Evolutionary conservation across 2,329 filamentous ascomycete genomes (phyloP).

Genomic region (Cercospora sesami): DNA sequence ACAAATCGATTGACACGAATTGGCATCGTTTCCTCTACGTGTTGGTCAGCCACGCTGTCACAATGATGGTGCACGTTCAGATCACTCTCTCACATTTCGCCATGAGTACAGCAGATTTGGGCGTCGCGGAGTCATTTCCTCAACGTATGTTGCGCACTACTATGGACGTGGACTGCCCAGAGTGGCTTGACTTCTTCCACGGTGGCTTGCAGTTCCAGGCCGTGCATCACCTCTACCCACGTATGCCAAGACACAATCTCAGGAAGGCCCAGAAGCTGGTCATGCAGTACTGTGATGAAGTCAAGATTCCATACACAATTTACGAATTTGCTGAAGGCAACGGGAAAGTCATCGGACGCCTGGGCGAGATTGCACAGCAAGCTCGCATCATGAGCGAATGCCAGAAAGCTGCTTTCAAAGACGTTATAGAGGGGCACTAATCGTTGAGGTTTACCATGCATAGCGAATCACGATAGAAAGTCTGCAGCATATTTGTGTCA

Average conservation of each 20-base stretch:
- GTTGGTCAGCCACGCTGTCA: constrained; percentile 63
- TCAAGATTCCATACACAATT: constrained; percentile 62
- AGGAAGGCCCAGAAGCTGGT: constrained; percentile 61
- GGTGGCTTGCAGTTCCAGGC: constrained; percentile 73
- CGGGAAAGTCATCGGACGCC: constrained; percentile 54
- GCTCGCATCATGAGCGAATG: constrained; percentile 61
- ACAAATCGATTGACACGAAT: constrained; percentile 60
- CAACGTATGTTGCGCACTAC: constrained; percentile 70
- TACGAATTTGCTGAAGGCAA: constrained; percentile 65
- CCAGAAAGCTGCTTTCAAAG: constrained; percentile 41
- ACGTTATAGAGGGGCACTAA: constrained; percentile 36
- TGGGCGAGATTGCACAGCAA: constrained; percentile 63
- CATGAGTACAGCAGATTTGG: constrained; percentile 67
- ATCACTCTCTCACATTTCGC: constrained; percentile 73
- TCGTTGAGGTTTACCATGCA: background rate
- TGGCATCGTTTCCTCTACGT: constrained; percentile 61
- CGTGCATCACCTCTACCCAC: constrained; percentile 68
- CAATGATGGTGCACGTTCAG: constrained; percentile 69
- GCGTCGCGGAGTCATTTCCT: constrained; percentile 65
- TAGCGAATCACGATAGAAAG: background rate
- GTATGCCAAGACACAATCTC: constrained; percentile 68
- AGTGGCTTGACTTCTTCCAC: constrained; percentile 71
- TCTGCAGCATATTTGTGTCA: background rate
- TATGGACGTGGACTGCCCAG: constrained; percentile 72
- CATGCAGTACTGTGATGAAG: constrained; percentile 64